A percentile compares a stretch with the other conserved stretches of the same genome.
These are phyloP conservation scores for Boletus sp. DNA, from an alignment of 768 basidiomycete species.

Conservation along the genomic window DNA sequence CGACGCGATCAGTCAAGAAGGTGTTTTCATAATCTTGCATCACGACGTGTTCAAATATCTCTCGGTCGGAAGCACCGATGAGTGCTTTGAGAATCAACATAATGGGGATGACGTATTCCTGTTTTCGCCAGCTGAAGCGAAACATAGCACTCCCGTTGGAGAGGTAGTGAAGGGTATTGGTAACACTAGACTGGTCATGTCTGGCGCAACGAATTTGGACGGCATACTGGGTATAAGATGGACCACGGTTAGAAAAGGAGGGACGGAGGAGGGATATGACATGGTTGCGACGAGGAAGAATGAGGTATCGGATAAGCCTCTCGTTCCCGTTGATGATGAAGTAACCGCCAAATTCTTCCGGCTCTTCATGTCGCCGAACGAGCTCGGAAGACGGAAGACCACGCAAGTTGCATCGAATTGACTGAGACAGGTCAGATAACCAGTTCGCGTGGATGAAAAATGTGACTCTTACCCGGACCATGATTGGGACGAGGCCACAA, in stretches of 20 bases:
- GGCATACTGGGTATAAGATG: conserved; percentile 91
- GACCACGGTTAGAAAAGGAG: conserved; percentile 89
- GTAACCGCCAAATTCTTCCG: conserved; percentile 98
- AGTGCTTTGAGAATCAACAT: conserved; percentile 96
- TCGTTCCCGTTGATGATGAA: conserved; percentile 99
- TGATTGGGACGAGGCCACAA: conserved; percentile 91
- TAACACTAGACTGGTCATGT: conserved; percentile 87
- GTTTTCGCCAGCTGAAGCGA: conserved; percentile 95
- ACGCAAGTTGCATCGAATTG: conserved; percentile 89
- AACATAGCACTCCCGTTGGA: conserved; percentile 96
- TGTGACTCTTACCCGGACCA: conserved; percentile 78
- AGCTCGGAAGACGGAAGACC: conserved; percentile 82
- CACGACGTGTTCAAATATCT: conserved; percentile 94
- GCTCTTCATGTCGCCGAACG: conserved; percentile 89
- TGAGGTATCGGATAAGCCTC: conserved; percentile 95
- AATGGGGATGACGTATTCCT: conserved; percentile 97
- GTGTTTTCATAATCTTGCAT: conserved; percentile 98
- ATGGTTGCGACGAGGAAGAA: conserved; percentile 93
- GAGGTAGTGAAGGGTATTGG: conserved; percentile 97
- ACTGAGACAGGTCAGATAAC: conserved; percentile 44
- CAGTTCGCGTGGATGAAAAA: neutral
- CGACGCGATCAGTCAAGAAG: conserved; percentile 95
- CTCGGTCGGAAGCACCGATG: conserved; percentile 87
- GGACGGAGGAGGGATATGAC: conserved; percentile 90
- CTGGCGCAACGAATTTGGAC: conserved; percentile 96